A percentile compares a stretch with the other conserved stretches of the same genome.
Conservation (phyloP, 2,329 filamentous ascomycete genomes). For the Immersiporthe knoxdaviesiana region DNA sequence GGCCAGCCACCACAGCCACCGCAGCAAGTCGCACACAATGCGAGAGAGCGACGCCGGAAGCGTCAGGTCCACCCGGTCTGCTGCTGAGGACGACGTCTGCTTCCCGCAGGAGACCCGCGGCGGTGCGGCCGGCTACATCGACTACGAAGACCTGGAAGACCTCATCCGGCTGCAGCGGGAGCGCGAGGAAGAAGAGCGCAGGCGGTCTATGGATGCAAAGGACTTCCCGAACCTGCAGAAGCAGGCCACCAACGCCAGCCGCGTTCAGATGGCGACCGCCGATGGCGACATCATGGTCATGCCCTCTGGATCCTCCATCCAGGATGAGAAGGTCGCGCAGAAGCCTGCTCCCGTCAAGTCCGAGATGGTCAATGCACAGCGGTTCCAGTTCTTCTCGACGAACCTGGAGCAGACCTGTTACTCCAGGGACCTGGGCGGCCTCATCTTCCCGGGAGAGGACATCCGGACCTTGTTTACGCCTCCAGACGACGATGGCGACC, state of each 20-base stretch:
- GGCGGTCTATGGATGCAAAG: slow-evolving; percentile 48
- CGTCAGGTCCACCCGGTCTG: slow-evolving; percentile 68
- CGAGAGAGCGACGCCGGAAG: slow-evolving; percentile 63
- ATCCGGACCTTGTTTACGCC: slow-evolving; percentile 83
- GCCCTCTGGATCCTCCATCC: slow-evolving; percentile 50
- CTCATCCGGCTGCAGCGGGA: slow-evolving; percentile 66
- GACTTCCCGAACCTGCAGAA: slow-evolving; percentile 66
- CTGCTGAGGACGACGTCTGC: slow-evolving; percentile 80
- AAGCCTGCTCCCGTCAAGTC: slow-evolving; percentile 33
- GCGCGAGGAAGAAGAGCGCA: slow-evolving; percentile 50
- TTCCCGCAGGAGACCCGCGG: slow-evolving; percentile 72
- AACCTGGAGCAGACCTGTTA: slow-evolving; percentile 93
- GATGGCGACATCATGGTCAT: slow-evolving; percentile 63
- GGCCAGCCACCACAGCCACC: slow-evolving; percentile 63
- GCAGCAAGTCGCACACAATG: slow-evolving; percentile 62
- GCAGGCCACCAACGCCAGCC: slow-evolving; percentile 36
- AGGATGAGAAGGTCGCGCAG: slow-evolving; percentile 51
- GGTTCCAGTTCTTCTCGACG: slow-evolving; percentile 97
- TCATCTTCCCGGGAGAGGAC: slow-evolving; percentile 86
- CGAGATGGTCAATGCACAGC: slow-evolving; percentile 46
- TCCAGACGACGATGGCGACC: slow-evolving; percentile 66
- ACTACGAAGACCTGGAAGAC: slow-evolving; percentile 92
- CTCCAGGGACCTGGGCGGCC: slow-evolving; percentile 82
- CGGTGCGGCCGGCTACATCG: slow-evolving; percentile 79
- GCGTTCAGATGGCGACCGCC: slow-evolving; percentile 48